phyloP scores from a whole-genome alignment of 495 filamentous ascomycete genomes.

The Tuber aestivum region DNA sequence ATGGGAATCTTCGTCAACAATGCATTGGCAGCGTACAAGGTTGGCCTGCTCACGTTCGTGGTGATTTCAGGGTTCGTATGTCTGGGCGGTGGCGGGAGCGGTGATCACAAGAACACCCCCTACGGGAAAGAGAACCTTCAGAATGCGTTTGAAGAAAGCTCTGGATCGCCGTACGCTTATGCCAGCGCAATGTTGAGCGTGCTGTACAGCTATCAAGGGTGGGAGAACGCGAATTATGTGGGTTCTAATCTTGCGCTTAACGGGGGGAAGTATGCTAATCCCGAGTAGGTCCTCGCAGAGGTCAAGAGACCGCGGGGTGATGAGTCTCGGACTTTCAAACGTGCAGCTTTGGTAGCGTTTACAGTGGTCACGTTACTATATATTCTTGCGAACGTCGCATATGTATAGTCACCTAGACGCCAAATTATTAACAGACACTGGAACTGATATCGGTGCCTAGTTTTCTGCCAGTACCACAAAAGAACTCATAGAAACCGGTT shows the following conservation, averaged over 20 bases:
- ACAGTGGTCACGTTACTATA: slow-evolving; percentile 32
- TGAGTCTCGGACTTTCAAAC: slow-evolving; percentile 37
- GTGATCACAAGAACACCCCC: neutral
- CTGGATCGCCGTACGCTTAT: slow-evolving; percentile 23
- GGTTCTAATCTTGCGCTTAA: neutral
- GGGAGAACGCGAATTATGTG: slow-evolving; percentile 41
- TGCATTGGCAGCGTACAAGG: slow-evolving; percentile 32
- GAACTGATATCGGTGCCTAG: slow-evolving; percentile 2
- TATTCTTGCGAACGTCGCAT: slow-evolving; percentile 37
- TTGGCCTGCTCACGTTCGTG: slow-evolving; percentile 28
- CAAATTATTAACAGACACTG: neutral
- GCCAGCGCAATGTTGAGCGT: slow-evolving; percentile 36
- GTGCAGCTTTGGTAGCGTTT: slow-evolving; percentile 32
- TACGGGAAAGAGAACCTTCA: slow-evolving; percentile 29
- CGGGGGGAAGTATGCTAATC: neutral
- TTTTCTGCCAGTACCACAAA: slow-evolving; percentile 21
- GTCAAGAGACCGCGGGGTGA: slow-evolving; percentile 29
- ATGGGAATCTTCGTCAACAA: slow-evolving; percentile 38
- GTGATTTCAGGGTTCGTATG: slow-evolving; percentile 34
- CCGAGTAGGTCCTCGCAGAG: slow-evolving; percentile 27
- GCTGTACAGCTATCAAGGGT: slow-evolving; percentile 34
- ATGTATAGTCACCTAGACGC: slow-evolving; percentile 12
- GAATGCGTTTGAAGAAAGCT: slow-evolving; percentile 15
- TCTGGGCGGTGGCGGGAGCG: slow-evolving; percentile 30
- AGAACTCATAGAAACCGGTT: slow-evolving; percentile 13